These are phyloP conservation scores for Anethum foeniculum DNA, from an alignment of 140 eudicot species.

Conservation along the genomic window DNA sequence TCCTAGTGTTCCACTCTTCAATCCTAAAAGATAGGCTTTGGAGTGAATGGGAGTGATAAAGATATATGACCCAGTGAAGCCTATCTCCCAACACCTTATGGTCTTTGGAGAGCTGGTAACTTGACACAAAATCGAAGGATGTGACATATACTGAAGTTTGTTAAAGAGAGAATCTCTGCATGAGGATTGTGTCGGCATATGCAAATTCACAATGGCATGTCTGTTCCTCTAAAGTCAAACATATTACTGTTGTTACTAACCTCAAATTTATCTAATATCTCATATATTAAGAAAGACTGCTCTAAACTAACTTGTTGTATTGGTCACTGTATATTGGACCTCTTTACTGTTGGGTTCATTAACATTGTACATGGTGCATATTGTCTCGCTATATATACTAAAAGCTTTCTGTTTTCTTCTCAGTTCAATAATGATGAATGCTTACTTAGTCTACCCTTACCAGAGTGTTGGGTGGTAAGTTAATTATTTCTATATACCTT, in stretches of 20 bases:
- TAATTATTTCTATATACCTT: conserved; percentile 10
- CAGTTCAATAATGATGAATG: conserved; percentile 71
- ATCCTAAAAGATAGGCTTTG: background rate
- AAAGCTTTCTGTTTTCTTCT: conserved; percentile 15
- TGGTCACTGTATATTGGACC: background rate
- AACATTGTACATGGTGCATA: conserved; percentile 2
- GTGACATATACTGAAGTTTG: background rate
- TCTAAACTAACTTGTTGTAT: background rate
- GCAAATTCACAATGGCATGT: background rate
- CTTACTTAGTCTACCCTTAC: conserved; percentile 52
- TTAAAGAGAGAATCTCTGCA: background rate
- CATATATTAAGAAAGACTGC: background rate
- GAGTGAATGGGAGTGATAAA: background rate
- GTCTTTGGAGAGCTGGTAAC: background rate
- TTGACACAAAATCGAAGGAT: background rate
- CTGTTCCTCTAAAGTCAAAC: background rate
- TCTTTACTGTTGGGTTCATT: background rate
- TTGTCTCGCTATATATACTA: conserved; percentile 14
- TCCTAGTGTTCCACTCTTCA: background rate
- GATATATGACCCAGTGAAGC: background rate
- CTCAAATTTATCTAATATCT: background rate
- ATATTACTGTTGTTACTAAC: background rate
- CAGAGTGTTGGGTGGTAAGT: conserved; percentile 99
- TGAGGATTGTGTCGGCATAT: background rate
- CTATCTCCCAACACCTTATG: background rate